Conservation (phyloP, 1,284 basidiomycete genomes). For the Ceratorhiza oryzae-sativae region DNA sequence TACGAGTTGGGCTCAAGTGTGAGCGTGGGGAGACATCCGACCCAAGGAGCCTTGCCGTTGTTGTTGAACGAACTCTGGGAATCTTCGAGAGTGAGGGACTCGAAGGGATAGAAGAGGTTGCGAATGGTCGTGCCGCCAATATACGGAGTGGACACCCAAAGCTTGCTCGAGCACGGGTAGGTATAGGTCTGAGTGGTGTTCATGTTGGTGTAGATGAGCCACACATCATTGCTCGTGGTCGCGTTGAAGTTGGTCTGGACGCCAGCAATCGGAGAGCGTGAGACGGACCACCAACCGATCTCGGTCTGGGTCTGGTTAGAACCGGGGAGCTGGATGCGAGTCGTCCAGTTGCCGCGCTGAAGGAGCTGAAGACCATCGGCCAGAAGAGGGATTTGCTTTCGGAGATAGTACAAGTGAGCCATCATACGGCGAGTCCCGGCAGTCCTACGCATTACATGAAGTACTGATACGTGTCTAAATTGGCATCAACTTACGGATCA, state of each 20-base stretch:
- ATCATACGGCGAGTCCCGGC: slow-evolving; percentile 75
- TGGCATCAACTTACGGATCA: slow-evolving; percentile 73
- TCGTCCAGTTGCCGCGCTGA: slow-evolving; percentile 83
- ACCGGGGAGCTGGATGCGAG: slow-evolving; percentile 76
- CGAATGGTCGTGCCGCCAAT: slow-evolving; percentile 63
- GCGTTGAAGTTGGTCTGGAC: slow-evolving; percentile 64
- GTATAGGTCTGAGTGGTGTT: slow-evolving; percentile 72
- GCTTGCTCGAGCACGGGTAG: slow-evolving; percentile 61
- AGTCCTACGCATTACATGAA: too few relatives aligned
- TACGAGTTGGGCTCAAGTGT: slow-evolving; percentile 78
- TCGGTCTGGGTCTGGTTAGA: slow-evolving; percentile 81
- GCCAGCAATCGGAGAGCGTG: slow-evolving; percentile 65
- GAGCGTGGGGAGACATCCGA: slow-evolving; percentile 73
- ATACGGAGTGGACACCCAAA: slow-evolving; percentile 84
- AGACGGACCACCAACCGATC: slow-evolving; percentile 84
- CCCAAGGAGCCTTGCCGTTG: slow-evolving; percentile 64
- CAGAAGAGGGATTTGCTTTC: slow-evolving; percentile 70
- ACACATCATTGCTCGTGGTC: slow-evolving; percentile 69
- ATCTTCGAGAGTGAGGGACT: slow-evolving; percentile 69
- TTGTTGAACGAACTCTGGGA: slow-evolving; percentile 68
- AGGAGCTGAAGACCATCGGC: slow-evolving; percentile 86
- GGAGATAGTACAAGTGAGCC: slow-evolving; percentile 74
- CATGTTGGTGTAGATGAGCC: slow-evolving; percentile 85
- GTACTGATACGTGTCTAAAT: too few relatives aligned
- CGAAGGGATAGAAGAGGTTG: slow-evolving; percentile 85